Evolutionary conservation across 768 basidiomycete genomes (phyloP), one percentile per base, ranked within the genome.

Genomic region (Phaeotremella skinneri): DNA sequence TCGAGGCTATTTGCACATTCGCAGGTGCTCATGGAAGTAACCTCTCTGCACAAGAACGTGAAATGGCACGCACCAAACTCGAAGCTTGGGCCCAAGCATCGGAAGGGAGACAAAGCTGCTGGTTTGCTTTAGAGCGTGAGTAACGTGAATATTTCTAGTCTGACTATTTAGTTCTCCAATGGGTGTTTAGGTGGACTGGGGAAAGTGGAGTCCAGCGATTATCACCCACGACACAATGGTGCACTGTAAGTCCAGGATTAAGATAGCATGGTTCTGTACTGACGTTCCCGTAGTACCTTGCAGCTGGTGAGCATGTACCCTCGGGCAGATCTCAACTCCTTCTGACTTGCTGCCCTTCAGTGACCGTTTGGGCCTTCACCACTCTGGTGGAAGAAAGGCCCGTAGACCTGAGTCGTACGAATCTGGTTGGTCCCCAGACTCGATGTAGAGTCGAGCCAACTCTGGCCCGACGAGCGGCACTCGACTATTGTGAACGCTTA

Each of bases 391-490:
- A 56, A 45, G 43, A 45, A 45, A 7, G 43, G 6, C 43, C 43
- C 7, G 43, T 45, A 13, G 43, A 45, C 23, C 21, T 45, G 6
- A 13, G 13, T 6, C 13, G 23, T 7, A 45, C 43, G 9, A 45
- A 45, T 20, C 43, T 45, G 9, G 43, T 45, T 7, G 39, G 43
- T n/a, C 55, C 55, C 16, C 21, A 29, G 25, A 29, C 20, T 21
- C 30, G 55, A 20, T 56, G 55, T 23, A 41, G 55, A 23, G 43
- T 56, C 21, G 55, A 56, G 26, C 55, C 55, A 23, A 56, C 41
- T n/a, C 43, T 56, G 13, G 55, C 55, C 2, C 20, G 43, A 14
- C 41, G 43, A 16, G 55, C 55, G n/a, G 37, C 55, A 2, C 31
- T 56, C 16, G 29, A 43, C 23, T 56, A 56, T 30, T 45, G 41